Base-by-base conservation (phyloP, 257 asterid genomes). In the Ajuga chamaepitys region DNA sequence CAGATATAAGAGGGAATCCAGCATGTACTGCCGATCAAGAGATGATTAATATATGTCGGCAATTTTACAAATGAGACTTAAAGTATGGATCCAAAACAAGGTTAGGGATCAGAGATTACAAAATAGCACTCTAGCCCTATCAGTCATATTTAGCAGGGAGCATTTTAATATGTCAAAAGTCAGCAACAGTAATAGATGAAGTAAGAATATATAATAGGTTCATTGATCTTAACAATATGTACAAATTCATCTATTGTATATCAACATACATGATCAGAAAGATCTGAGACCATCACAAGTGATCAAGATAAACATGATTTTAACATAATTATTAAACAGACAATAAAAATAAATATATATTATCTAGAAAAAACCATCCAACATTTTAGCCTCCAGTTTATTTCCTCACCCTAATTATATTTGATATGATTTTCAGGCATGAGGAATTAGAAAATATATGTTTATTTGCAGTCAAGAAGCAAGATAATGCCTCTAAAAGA, bases 1-100 rank as follows among this genome's bases (percentile, higher is more conserved):
- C 50, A 65, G 77, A 75, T 73, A 71, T 64, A 83, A 77, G 80
- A 77, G 67, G 80, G 82, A 74, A 78, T 82, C 97, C 86, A 78
- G 83, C 74, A 77, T 69, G 79, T 56, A 80, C 84, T 66, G 76
- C 66, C 77, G 73, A 72, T 85, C 85, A 87, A 77, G 81, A 78
- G 84, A 77, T 72, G 80, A 57, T 74, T 85, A 74, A 73, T 66
- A 79, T 62, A 56, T 51, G 86, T 82, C 95, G 78, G 88, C 86
- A 86, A 77, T 81, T n/a, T 76, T 80, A 80, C 41, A 76, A 66
- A 80, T 80, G 80, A 79, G 82, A 74, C 93, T 85, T 83, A 78
- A 81, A 64, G 78, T 50, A 61, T 73, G 83, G 68, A 79, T 81
- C 93, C 93, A 78, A 84, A 48, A 67, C 80, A 58, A 70, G 76